phyloP scores from a whole-genome alignment of 164 flowering plant species.

The Euptelea pleiosperma region DNA sequence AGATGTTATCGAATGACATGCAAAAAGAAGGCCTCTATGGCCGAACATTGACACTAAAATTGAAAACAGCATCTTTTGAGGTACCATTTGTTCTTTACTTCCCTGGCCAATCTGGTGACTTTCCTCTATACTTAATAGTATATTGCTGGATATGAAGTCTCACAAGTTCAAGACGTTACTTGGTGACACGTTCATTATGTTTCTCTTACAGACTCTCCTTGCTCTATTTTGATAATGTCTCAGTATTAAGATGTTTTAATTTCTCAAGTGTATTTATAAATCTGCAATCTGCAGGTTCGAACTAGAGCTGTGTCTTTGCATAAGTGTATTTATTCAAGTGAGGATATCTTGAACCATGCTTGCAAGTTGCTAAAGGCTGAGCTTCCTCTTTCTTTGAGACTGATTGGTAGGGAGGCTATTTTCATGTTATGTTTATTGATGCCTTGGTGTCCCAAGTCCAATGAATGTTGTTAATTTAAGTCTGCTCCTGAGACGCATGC shows the following conservation, averaged over 20 bases:
- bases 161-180: no score
- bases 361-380: constrained; percentile 87
- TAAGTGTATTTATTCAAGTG: constrained; percentile 56
- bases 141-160: no score
- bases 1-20: constrained; percentile 74
- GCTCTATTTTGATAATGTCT: constrained; percentile 1
- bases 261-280: constrained; percentile 5
- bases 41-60: constrained; percentile 83
- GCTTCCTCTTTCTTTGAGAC: constrained; percentile 78
- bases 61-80: constrained; percentile 95
- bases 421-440: constrained; percentile 1
- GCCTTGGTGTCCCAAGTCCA: background rate
- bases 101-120: background rate
- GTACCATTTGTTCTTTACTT: constrained; percentile 30
- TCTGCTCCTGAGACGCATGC: background rate
- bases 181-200: no score
- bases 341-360: constrained; percentile 76
- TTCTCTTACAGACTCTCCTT: background rate
- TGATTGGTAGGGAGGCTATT: constrained; percentile 59
- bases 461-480: background rate
- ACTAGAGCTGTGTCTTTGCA: constrained; percentile 83
- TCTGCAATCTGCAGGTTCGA: constrained; percentile 52
- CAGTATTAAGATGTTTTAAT: background rate
- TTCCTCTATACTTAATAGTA: background rate
- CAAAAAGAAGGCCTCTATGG: constrained; percentile 73